phyloP scores from a whole-genome alignment of 768 basidiomycete species.

The Pleurotus cornucopiae region DNA sequence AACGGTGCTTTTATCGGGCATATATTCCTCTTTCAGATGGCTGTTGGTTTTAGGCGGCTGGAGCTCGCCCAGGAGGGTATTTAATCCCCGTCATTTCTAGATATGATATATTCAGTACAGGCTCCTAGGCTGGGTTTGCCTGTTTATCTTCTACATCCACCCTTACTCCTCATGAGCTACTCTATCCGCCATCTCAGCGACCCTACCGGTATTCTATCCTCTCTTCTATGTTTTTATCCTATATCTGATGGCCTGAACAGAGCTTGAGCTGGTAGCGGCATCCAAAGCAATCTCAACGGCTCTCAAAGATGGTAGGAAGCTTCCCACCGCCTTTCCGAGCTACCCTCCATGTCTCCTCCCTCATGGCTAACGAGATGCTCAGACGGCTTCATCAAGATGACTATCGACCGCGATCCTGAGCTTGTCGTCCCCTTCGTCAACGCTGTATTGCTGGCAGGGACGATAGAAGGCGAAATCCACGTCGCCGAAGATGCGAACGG shows the following conservation, averaged over 20 bases:
- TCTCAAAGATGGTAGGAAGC: conserved; percentile 3
- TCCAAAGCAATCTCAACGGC: not conserved
- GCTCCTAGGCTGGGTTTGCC: not conserved
- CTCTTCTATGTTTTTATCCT: not conserved
- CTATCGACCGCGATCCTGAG: conserved; percentile 1
- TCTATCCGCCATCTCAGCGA: conserved; percentile 3
- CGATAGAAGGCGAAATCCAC: conserved; percentile 15
- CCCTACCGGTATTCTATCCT: not conserved
- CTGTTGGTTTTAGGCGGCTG: not conserved
- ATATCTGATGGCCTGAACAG: not conserved
- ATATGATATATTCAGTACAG: not conserved
- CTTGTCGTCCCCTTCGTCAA: conserved; percentile 2
- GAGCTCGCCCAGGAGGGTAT: not conserved
- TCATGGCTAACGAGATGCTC: not conserved
- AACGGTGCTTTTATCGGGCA: conserved; percentile 4
- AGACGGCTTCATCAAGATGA: conserved; percentile 2
- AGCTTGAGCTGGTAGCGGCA: not conserved
- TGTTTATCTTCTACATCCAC: not conserved
- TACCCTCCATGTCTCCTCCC: not conserved
- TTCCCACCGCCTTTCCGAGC: not conserved
- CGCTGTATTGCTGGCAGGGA: not conserved
- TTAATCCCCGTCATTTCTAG: not conserved
- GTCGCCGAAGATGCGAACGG: conserved; percentile 14
- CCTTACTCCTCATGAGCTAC: not conserved
- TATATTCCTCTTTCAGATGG: conserved; percentile 5